Evolutionary conservation across 1,284 basidiomycete genomes (phyloP), one percentile per base, ranked within the genome.

Genomic region (Chiua sp.): DNA sequence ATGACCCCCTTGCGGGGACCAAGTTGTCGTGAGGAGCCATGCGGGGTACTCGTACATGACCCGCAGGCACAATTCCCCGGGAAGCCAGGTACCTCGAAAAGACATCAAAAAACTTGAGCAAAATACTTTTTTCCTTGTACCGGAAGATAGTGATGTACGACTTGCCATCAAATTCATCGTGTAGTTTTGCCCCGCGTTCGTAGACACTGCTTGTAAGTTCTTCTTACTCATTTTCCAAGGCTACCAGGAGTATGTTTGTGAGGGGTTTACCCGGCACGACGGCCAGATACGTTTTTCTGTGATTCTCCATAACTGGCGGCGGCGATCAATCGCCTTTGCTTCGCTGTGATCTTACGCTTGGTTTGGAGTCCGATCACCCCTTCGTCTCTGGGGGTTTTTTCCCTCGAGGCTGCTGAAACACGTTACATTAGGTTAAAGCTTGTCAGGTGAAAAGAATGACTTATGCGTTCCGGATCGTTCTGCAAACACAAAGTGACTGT

Each of bases 291-390:
- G 71, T 73, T 44, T 71, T 67, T 63, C 75, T 79, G 42, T 70
- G 77, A 35, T 67, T 52, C 13, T 59, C 55, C 53, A 56, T 47
- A 16, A 59, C 59, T 56, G n/a, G n/a, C n/a, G n/a, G n/a, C n/a
- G n/a, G n/a, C n/a, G n/a, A n/a, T n/a, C n/a, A n/a, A n/a, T n/a
- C n/a, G n/a, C n/a, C n/a, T n/a, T n/a, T n/a, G n/a, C n/a, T n/a
- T n/a, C n/a, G n/a, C n/a, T n/a, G 74, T 57, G 67, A 70, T 35
- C 11, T 84, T 71, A 54, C 77, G 75, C 63, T 84, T 86, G 64
- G 90, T 84, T 62, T 82, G 83, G 32, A 90, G 66, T 3, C 72
- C 71, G 52, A 90, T 83, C 59, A 79, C 82, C 12, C 87, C 87
- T 42, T 77, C 64, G 18, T 85, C 81, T 57, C 39, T 49, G 26